phyloP scores from a whole-genome alignment of 176 grass and related monocot genomes.

The Pontederia crassipes region DNA sequence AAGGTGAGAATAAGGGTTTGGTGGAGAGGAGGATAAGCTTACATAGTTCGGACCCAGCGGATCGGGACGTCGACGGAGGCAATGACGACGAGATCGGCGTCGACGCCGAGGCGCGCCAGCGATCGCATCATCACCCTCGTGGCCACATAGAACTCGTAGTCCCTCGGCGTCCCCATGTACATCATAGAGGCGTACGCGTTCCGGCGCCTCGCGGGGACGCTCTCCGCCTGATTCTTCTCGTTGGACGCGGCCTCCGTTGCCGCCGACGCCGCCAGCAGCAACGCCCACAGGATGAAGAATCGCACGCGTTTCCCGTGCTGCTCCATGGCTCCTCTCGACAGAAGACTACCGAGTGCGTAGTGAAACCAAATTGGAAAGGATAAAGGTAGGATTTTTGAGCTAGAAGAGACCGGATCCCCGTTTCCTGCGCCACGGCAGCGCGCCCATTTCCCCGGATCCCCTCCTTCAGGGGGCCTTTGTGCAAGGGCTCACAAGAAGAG shows the following conservation, averaged over 20 bases:
- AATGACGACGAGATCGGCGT: conserved; percentile 90
- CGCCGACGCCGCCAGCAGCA: conserved; percentile 2
- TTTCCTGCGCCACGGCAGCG: background rate
- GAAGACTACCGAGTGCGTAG: background rate
- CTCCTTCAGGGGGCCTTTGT: too few species aligned
- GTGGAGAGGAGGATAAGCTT: conserved; percentile 5
- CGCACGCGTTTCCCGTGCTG: background rate
- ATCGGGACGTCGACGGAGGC: conserved; percentile 73
- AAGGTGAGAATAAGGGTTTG: background rate
- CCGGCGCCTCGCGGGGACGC: conserved; percentile 4
- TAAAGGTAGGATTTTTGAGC: background rate
- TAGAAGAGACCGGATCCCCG: background rate
- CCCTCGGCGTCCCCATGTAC: conserved; percentile 98
- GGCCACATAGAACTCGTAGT: conserved; percentile 98
- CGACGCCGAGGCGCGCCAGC: conserved; percentile 39
- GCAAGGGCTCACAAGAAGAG: too few species aligned
- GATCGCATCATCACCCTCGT: conserved; percentile 90
- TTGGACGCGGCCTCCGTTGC: background rate
- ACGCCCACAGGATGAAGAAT: background rate
- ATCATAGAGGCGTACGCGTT: conserved; percentile 94
- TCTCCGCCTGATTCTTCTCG: conserved; percentile 5
- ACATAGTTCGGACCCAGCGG: conserved; percentile 73
- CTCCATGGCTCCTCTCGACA: conserved; percentile 9
- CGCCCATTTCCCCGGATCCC: too few species aligned
- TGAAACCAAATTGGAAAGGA: too few species aligned